Base-by-base conservation (phyloP, 768 basidiomycete species). In the Lactarius tabidus region DNA sequence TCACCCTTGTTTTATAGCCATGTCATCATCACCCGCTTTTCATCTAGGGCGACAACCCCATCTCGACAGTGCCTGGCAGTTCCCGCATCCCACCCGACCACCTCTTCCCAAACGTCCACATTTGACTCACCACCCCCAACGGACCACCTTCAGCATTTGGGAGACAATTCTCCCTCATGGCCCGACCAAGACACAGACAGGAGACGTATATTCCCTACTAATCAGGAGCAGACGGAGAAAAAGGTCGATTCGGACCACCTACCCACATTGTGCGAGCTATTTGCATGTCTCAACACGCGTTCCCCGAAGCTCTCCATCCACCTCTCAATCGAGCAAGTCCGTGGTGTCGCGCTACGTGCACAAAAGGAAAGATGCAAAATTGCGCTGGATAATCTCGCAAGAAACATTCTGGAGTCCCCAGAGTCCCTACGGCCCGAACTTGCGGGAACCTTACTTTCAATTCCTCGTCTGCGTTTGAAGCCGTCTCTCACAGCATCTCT, bases 321-420 rank as follows among this genome's bases (percentile, higher is more conserved):
- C 28, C 55, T 66, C 64, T 70, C 52, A 71, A n/a, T 28, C 2
- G 12, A 71, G 67, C 39, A 72, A 72, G 69, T 76, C 72, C 62
- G 64, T 56, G 58, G 63, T 45, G 64, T 78, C 70, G 76, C 75
- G 35, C 66, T 72, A 53, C 69, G 67, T 52, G 78, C 77, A 65
- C 68, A 66, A 65, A 68, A 69, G 59, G 61, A 71, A 70, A 70
- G 74, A 77, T 73, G 70, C 53, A 56, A 73, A 68, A 63, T 62
- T 57, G 73, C 78, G 55, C 65, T 78, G 77, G 77, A 74, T 78
- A 53, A 70, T 78, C 74, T 78, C 70, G 55, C 77, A 60, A 72
- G 76, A 79, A 77, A 78, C 77, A 66, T 79, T 73, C 57, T 79
- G 77, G 77, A 71, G 26, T 66, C 63, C 31, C 68, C 52, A 10